Evolutionary conservation across 2,329 filamentous ascomycete genomes (phyloP).

Genomic region (Colletotrichum liriopes): DNA sequence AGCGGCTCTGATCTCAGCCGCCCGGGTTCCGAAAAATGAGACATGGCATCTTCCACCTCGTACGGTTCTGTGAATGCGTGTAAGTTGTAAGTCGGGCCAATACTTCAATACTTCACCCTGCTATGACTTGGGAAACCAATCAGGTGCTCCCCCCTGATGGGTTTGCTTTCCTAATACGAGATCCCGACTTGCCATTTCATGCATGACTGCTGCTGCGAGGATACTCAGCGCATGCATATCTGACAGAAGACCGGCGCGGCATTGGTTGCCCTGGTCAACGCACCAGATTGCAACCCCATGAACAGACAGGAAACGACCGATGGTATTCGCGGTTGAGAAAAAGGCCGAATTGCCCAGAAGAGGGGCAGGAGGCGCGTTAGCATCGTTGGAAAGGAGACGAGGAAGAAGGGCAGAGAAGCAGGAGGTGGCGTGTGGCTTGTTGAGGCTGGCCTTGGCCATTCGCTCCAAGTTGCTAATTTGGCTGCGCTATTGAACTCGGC

Average conservation of each 20-base stretch:
- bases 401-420: not conserved
- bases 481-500: slow-evolving; percentile 31
- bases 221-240: slow-evolving; percentile 14
- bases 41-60: not conserved
- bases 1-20: not conserved
- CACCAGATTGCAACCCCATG: not conserved
- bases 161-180: slow-evolving; percentile 5
- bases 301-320: not conserved
- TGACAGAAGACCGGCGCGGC: slow-evolving; percentile 18
- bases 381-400: not conserved
- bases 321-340: not conserved
- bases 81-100: slow-evolving; percentile 12
- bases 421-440: slow-evolving; percentile 15
- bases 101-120: not conserved
- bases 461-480: not conserved
- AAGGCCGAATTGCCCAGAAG: not conserved
- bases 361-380: not conserved
- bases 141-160: not conserved
- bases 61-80: not conserved
- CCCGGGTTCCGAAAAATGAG: not conserved
- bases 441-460: slow-evolving; percentile 2
- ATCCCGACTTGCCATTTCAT: slow-evolving; percentile 7
- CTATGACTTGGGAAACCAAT: not conserved
- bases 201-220: slow-evolving; percentile 8
- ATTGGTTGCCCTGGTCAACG: slow-evolving; percentile 15